A percentile compares a stretch with the other conserved stretches of the same genome.
These are phyloP conservation scores for Chloroidium sp. DNA, from an alignment of 163 green algal genomes.

Conservation along the genomic window DNA sequence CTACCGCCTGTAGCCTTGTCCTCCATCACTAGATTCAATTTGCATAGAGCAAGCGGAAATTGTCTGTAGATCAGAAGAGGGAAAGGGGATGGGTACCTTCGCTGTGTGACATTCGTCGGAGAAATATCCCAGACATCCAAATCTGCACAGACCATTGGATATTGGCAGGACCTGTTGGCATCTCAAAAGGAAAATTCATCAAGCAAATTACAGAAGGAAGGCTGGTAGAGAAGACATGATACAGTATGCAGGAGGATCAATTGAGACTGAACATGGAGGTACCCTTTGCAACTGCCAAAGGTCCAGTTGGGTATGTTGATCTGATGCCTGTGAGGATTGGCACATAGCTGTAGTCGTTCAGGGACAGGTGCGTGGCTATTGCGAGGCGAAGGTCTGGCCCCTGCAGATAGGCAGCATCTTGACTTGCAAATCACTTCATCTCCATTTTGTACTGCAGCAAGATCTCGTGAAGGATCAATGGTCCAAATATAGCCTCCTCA, in stretches of 20 bases:
- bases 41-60: too few relatives aligned
- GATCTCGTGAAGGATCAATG: too few relatives aligned
- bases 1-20: too few relatives aligned
- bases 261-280: too few relatives aligned
- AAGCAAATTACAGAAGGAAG: too few relatives aligned
- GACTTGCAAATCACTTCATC: too few relatives aligned
- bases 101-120: slow-evolving; percentile 3
- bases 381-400: slow-evolving; percentile 12
- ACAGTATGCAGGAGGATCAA: too few relatives aligned
- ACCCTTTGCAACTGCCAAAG: too few relatives aligned
- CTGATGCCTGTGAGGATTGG: slow-evolving; percentile 19
- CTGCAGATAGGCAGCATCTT: background rate
- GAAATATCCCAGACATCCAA: slow-evolving; percentile 5
- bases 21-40: too few relatives aligned
- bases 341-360: slow-evolving; percentile 17
- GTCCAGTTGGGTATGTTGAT: background rate
- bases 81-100: background rate
- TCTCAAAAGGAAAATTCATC: background rate
- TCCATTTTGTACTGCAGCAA: too few relatives aligned
- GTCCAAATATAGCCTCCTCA: too few relatives aligned
- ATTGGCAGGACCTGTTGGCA: background rate
- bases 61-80: background rate
- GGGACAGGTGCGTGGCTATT: slow-evolving; percentile 20
- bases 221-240: too few relatives aligned
- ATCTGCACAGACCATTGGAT: background rate